A percentile compares a stretch with the other conserved stretches of the same genome.
Evolutionary conservation across 2,329 filamentous ascomycete genomes (phyloP).

Genomic region (Apiospora koreana): DNA sequence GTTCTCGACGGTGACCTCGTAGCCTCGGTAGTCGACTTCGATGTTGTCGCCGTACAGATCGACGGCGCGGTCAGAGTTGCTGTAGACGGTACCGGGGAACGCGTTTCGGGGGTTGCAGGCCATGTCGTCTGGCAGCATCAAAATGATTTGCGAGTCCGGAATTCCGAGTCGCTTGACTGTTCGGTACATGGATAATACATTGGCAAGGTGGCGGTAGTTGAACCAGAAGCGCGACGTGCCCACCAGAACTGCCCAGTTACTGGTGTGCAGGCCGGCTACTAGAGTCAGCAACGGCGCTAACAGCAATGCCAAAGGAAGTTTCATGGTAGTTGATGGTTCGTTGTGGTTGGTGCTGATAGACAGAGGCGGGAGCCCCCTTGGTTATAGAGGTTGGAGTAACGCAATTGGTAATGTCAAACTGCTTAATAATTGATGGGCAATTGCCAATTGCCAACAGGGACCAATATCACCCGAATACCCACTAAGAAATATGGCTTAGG

Average conservation of each 20-base stretch:
- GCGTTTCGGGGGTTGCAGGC: conserved; percentile 98
- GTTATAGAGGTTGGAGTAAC: background rate
- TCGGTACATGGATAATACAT: conserved; percentile 94
- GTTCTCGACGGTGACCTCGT: conserved; percentile 98
- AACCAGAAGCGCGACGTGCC: conserved; percentile 99
- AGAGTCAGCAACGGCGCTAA: conserved; percentile 43
- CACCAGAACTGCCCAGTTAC: conserved; percentile 99
- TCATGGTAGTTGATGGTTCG: conserved; percentile 44
- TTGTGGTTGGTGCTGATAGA: background rate
- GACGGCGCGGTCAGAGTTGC: conserved; percentile 92
- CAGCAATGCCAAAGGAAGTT: conserved; percentile 51
- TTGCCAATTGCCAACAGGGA: background rate
- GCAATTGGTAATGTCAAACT: background rate
- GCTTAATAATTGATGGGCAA: background rate
- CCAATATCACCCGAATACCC: background rate
- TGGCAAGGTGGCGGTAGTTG: conserved; percentile 98
- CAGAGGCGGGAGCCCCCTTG: background rate
- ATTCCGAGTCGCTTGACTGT: conserved; percentile 98
- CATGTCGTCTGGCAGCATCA: conserved; percentile 99
- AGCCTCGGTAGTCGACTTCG: conserved; percentile 96
- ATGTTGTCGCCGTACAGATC: conserved; percentile 99
- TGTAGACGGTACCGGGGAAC: conserved; percentile 97
- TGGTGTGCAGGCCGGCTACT: conserved; percentile 77
- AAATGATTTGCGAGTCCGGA: conserved; percentile 97
- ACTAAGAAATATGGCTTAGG: background rate